Base-by-base conservation (phyloP, 106 monocot species). In the Dactylorhiza incarnata region DNA sequence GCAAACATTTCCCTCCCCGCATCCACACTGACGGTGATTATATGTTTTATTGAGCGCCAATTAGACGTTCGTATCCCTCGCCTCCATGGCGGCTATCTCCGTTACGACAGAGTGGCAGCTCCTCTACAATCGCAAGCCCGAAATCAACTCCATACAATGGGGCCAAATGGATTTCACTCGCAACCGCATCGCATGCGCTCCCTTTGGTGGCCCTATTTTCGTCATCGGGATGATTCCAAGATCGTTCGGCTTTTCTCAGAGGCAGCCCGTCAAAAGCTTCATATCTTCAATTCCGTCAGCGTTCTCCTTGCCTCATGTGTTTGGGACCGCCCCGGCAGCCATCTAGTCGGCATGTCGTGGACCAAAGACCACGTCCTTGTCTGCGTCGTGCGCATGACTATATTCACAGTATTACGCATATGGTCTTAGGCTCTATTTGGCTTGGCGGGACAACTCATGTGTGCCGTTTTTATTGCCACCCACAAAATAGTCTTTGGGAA, bases 91-190 rank as follows among this genome's bases (percentile, higher is more conserved):
- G 68, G 52, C 85, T 37, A 91, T 89, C 62, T 82, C 97, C 11
- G 87, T 94, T n/a, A 94, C 97, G 23, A 89, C 94, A 77, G 94
- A 97, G 80, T 97, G 97, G 94, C 84, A 93, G 75, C 89, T 91
- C 71, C 91, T 97, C 76, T 84, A 86, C 84, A 89, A 94, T 86
- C 94, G 94, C 74, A 90, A 90, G 70, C 90, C 84, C 25, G 81
- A 82, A 50, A 78, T 91, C 80, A 93, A 91, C 84, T 45, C 85
- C 50, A 85, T 93, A 80, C 87, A 81, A 25, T 88, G 93, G 87
- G 78, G 71, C 68, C 88, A 86, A 66, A 81, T 94, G 55, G 93
- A 94, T 83, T 89, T 97, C 77, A 79, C 84, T 48, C 91, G 91
- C 74, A 84, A 91, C 80, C 91, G 93, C 79, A 81, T 94, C 48